phyloP scores from a whole-genome alignment of 139 green algal genomes.

The Chlorella sp. region DNA sequence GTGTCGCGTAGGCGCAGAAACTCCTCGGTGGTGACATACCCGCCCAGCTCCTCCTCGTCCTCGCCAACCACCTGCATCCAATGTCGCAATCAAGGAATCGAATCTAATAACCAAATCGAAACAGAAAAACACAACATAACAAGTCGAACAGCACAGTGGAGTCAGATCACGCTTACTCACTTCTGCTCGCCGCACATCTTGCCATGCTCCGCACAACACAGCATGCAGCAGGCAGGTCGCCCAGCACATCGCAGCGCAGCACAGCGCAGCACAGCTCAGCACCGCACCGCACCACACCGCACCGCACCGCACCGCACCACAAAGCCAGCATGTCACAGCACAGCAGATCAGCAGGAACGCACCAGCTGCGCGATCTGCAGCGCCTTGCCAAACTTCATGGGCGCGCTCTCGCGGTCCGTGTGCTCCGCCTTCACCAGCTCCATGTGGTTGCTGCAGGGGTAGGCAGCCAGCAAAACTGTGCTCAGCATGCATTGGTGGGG shows the following conservation, averaged over 20 bases:
- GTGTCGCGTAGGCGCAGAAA: conserved; percentile 49
- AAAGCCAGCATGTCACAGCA: not conserved
- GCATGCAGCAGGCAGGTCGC: no score
- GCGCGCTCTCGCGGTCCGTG: not conserved
- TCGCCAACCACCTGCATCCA: conserved; percentile 50
- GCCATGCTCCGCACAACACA: no score
- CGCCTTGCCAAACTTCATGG: conserved; percentile 33
- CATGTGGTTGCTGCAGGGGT: conserved; percentile 69
- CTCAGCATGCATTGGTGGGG: no score
- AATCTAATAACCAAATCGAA: not conserved
- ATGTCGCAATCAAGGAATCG: not conserved
- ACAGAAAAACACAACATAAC: no score
- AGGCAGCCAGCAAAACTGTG: no score
- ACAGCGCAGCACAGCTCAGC: not conserved
- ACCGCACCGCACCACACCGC: not conserved
- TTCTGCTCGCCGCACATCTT: no score
- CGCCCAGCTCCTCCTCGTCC: conserved; percentile 58
- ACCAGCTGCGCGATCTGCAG: conserved; percentile 59
- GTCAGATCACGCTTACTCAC: no score
- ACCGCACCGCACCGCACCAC: not conserved
- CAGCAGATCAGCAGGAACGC: not conserved
- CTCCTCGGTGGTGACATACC: conserved; percentile 23
- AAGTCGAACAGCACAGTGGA: no score
- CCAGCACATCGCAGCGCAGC: no score
- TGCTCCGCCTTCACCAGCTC: conserved; percentile 69